Conservation (phyloP, 768 basidiomycete species). For the Collybia sp. region DNA sequence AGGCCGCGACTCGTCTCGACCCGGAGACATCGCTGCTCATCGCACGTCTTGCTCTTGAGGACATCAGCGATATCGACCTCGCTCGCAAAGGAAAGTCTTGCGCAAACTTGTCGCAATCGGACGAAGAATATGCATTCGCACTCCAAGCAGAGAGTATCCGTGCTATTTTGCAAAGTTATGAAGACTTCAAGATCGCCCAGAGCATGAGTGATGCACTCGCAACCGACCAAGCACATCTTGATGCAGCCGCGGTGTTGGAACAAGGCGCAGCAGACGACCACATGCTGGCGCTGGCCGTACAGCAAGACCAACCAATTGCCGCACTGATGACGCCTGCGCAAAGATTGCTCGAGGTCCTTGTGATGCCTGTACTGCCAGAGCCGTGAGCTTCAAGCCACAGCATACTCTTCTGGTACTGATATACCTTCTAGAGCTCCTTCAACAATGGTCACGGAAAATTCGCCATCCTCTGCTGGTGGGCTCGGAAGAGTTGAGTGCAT, state of each 20-base stretch:
- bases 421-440: too few relatives aligned
- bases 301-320: constrained; percentile 4
- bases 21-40: constrained; percentile 9
- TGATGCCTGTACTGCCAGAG: too few relatives aligned
- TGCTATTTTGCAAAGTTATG: constrained; percentile 1
- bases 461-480: too few relatives aligned
- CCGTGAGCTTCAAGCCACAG: too few relatives aligned
- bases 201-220: constrained; percentile 12
- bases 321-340: constrained; percentile 12
- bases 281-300: constrained; percentile 8
- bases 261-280: constrained; percentile 14
- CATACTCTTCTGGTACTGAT: too few relatives aligned
- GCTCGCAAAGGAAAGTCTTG: constrained; percentile 16
- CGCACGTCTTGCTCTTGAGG: constrained; percentile 2
- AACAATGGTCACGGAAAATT: too few relatives aligned
- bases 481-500: constrained; percentile 9
- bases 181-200: constrained; percentile 10
- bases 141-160: constrained; percentile 9
- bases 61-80: constrained; percentile 8
- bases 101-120: constrained; percentile 10
- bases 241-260: constrained; percentile 7
- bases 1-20: not conserved
- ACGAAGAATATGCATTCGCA: constrained; percentile 13
- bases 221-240: constrained; percentile 8
- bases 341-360: constrained; percentile 6